These are phyloP conservation scores for Yamadazyma blattariae DNA, from an alignment of 1,139 yeast genomes.

Conservation along the genomic window DNA sequence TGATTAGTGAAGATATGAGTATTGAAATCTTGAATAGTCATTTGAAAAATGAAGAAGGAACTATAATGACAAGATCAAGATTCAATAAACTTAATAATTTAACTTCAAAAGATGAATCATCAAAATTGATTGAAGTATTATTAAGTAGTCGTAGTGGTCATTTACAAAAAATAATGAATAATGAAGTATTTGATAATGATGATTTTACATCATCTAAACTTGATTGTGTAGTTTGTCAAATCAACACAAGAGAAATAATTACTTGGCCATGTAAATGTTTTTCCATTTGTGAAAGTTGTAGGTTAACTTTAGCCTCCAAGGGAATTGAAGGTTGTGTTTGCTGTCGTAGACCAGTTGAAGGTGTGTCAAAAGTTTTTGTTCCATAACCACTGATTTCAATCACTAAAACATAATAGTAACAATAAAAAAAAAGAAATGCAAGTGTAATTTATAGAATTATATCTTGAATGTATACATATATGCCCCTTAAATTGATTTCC, in stretches of 20 bases:
- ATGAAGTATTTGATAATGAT: neutral
- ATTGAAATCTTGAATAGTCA: slow-evolving; percentile 35
- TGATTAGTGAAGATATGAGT: slow-evolving; percentile 24
- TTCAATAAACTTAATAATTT: slow-evolving; percentile 20
- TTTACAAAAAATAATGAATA: slow-evolving; percentile 6
- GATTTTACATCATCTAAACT: slow-evolving; percentile 15
- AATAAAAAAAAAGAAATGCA: too few species aligned
- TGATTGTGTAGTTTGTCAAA: slow-evolving; percentile 81
- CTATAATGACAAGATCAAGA: slow-evolving; percentile 40
- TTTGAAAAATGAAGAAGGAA: slow-evolving; percentile 22
- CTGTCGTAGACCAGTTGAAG: slow-evolving; percentile 72
- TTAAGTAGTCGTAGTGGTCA: slow-evolving; percentile 16
- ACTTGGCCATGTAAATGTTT: slow-evolving; percentile 94
- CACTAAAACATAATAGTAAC: too few species aligned
- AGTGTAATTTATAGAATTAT: too few species aligned
- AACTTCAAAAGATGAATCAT: slow-evolving; percentile 20
- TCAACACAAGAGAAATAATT: slow-evolving; percentile 68
- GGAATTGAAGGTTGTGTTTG: slow-evolving; percentile 83
- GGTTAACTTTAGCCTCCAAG: slow-evolving; percentile 70
- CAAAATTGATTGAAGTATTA: slow-evolving; percentile 22
- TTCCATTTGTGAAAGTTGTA: slow-evolving; percentile 82
- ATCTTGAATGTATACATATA: too few species aligned
- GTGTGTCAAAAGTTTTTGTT: slow-evolving; percentile 48
- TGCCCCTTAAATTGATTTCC: too few species aligned
- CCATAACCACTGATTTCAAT: too few species aligned